phyloP scores from a whole-genome alignment of 1,284 basidiomycete genomes.

The Ganoderma lucidum region DNA sequence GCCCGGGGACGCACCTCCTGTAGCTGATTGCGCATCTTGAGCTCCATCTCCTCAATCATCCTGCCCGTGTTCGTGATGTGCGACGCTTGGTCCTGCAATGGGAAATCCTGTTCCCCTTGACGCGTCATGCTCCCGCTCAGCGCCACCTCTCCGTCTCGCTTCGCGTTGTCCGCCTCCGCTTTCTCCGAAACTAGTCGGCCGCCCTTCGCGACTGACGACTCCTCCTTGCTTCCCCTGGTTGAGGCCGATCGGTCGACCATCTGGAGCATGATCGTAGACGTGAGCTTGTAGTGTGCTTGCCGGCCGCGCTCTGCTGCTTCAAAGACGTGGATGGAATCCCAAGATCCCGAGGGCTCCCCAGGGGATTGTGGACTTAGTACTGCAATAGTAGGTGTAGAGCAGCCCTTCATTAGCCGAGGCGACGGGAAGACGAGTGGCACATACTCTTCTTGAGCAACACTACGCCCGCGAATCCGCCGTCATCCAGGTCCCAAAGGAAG shows the following conservation, averaged over 20 bases:
- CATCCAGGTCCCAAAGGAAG: slow-evolving; percentile 98
- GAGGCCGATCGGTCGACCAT: slow-evolving; percentile 64
- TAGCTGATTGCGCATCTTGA: slow-evolving; percentile 96
- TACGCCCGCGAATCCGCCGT: slow-evolving; percentile 96
- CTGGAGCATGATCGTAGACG: slow-evolving; percentile 97
- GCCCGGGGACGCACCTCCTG: slow-evolving; percentile 68
- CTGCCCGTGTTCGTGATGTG: slow-evolving; percentile 94
- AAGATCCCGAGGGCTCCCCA: slow-evolving; percentile 80
- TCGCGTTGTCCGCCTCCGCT: slow-evolving; percentile 51
- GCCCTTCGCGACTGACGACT: slow-evolving; percentile 45
- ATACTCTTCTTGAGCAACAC: slow-evolving; percentile 96
- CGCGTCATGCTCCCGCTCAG: slow-evolving; percentile 97
- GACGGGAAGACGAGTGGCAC: slow-evolving; percentile 40
- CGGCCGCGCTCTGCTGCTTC: slow-evolving; percentile 91
- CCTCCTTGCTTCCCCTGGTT: slow-evolving; percentile 48
- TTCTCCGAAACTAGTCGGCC: slow-evolving; percentile 38
- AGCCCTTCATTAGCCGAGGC: neutral
- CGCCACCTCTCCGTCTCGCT: slow-evolving; percentile 78
- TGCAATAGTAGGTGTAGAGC: slow-evolving; percentile 38
- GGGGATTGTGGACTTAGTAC: slow-evolving; percentile 63
- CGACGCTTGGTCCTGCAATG: slow-evolving; percentile 78
- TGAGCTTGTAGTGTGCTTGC: slow-evolving; percentile 96
- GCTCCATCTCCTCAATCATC: slow-evolving; percentile 99
- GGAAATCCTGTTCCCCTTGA: slow-evolving; percentile 90
- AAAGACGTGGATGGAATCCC: slow-evolving; percentile 99